Evolutionary conservation across 805 yeast genomes (phyloP), one percentile per base, ranked within the genome.

Genomic region (Soucietia sequanensis): DNA sequence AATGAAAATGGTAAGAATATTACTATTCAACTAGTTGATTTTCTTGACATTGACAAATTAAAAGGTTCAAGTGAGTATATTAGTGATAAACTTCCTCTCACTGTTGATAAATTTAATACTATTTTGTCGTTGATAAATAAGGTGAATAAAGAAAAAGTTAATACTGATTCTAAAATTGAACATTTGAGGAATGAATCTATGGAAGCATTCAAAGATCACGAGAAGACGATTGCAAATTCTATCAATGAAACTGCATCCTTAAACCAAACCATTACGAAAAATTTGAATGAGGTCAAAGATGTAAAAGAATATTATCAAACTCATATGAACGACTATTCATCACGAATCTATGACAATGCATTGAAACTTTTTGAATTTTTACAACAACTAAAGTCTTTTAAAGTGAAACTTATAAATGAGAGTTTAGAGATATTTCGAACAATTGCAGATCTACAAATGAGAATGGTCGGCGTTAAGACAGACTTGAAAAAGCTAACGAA

Each of bases 141-240:
- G 1, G 71, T 71, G 9, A 63, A 66, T 23, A 54, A 44, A 6
- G 65, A 65, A 4, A 65, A 67, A 30, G 35, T 60, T 2, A 38
- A 31, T 0, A 57, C 79, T 5, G 72, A 70, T 14, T 48, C 50
- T 22, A 61, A 60, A 9, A 68, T 76, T 22, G 77, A 74, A 37
- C 11, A 37, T 2, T 58, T 69, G 26, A 58, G 75, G 23, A 50
- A 61, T 9, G 70, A 68, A 19, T 66, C 75, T 1, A 50, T 52
- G 8, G 27, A 32, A 10, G 38, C 34, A 44, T 61, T 55, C 49
- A 58, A 46, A 40, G 49, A 42, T 27, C 33, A 42, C 2, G 33
- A 62, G 14, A 15, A 30, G 12, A 7, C 14, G 20, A 23, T 12
- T 14, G 9, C 27, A 14, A 10, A 15, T 10, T 15, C 21, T 17